A percentile compares a stretch with the other conserved stretches of the same genome.
Evolutionary conservation across 257 asterid genomes (phyloP).

Genomic region (Euphrasia confusa): DNA sequence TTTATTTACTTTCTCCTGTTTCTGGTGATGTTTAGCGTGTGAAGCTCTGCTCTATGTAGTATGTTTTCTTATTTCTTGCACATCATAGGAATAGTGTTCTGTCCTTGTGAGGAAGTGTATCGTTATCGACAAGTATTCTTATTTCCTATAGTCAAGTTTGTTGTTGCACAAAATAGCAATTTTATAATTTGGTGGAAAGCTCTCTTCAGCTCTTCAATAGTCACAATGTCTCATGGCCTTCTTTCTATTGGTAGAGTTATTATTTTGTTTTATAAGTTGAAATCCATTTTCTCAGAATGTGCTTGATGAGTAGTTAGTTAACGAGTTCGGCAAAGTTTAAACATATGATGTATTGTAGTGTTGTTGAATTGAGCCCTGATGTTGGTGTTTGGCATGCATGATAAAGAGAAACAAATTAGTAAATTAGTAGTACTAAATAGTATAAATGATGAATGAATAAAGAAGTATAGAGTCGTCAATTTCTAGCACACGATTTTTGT

Average conservation of each 20-base stretch:
- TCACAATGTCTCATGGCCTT: background rate
- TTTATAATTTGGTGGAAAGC: background rate
- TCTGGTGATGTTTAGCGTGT: constrained; percentile 3
- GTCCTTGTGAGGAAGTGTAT: background rate
- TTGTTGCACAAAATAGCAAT: background rate
- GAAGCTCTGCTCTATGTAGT: background rate
- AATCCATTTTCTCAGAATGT: background rate
- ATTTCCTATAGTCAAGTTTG: background rate
- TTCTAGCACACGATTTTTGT: too few relatives aligned
- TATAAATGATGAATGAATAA: too few relatives aligned
- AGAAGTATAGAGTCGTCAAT: too few relatives aligned
- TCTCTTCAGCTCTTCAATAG: background rate
- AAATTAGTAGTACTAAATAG: too few relatives aligned
- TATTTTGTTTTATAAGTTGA: background rate
- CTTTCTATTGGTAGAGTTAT: background rate
- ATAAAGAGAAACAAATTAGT: too few relatives aligned
- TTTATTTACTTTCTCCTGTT: constrained; percentile 4
- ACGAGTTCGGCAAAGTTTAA: background rate
- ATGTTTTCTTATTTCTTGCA: background rate
- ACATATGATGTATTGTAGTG: background rate
- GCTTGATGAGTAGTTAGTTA: background rate
- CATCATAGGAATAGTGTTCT: background rate
- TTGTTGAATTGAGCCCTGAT: background rate
- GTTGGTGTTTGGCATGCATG: too few relatives aligned
- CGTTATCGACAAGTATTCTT: background rate